Percentiles rank a stretch among this genome's conserved stretches.
These are phyloP conservation scores for Spatholobus suberectus DNA, from an alignment of 306 rosid genomes.

Conservation along the genomic window DNA sequence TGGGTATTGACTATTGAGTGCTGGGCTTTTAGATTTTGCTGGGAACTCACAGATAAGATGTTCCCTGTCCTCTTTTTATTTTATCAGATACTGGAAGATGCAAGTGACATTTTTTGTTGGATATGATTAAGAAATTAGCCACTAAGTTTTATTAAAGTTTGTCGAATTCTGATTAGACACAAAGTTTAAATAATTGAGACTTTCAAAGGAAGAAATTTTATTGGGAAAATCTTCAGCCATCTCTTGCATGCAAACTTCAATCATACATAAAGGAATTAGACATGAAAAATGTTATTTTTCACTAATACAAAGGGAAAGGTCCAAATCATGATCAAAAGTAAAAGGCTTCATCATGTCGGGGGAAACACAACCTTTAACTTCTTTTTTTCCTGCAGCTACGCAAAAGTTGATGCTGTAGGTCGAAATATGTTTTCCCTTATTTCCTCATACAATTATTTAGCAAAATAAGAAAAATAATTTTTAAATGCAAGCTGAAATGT, in stretches of 20 bases:
- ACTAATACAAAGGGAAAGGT: constrained; percentile 47
- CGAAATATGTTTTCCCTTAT: background rate
- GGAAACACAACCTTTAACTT: constrained; percentile 10
- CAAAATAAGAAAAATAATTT: background rate
- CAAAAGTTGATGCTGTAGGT: background rate
- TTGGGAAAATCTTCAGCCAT: constrained; percentile 11
- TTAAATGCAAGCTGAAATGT: background rate
- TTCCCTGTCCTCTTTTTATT: constrained; percentile 1
- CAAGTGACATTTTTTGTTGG: constrained; percentile 41
- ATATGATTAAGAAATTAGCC: constrained; percentile 53
- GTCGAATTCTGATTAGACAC: constrained; percentile 55
- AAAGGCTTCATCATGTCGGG: constrained; percentile 34
- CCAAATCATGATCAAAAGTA: constrained; percentile 41
- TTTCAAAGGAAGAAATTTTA: constrained; percentile 39
- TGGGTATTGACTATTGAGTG: constrained; percentile 29
- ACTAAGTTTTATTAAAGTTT: constrained; percentile 57
- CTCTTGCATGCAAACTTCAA: constrained; percentile 52
- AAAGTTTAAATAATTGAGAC: constrained; percentile 53
- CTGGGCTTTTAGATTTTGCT: constrained; percentile 33
- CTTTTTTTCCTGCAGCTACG: background rate
- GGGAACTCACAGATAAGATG: constrained; percentile 36
- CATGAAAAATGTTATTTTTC: constrained; percentile 44
- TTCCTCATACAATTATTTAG: background rate
- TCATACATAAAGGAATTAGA: constrained; percentile 46
- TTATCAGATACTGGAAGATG: constrained; percentile 30